A percentile compares a stretch with the other conserved stretches of the same genome.
These are phyloP conservation scores for Gracilaria vermiculophylla DNA, from an alignment of 23 red algal species.

Conservation along the genomic window DNA sequence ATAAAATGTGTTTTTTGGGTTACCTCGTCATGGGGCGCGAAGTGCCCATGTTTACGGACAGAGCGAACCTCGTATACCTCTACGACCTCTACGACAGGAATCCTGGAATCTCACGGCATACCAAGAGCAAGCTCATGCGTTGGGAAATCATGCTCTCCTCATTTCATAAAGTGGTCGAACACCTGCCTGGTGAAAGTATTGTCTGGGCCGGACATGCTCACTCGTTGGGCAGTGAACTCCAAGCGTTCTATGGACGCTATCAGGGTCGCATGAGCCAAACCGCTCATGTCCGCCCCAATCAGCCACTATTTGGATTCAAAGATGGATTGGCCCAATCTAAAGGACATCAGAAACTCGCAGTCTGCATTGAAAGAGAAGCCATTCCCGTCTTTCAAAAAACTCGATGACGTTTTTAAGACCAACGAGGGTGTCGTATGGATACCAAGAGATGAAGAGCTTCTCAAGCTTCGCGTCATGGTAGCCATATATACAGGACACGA, in stretches of 20 bases:
- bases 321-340: neutral
- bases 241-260: neutral
- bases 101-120: neutral
- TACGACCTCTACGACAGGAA: constrained; percentile 11
- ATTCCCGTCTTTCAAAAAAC: neutral
- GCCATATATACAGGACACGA: neutral
- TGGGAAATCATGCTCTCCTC: constrained; percentile 26
- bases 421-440: neutral
- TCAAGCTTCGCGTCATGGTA: neutral
- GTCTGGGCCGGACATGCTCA: neutral
- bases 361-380: neutral
- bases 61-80: neutral
- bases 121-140: constrained; percentile 2
- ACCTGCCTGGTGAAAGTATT: neutral
- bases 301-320: neutral
- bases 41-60: neutral
- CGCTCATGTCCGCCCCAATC: neutral
- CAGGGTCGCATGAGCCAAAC: neutral
- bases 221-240: neutral
- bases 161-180: neutral
- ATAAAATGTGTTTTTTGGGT: neutral
- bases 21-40: neutral
- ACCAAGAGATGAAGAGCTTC: neutral
- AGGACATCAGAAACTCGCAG: neutral
- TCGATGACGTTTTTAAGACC: neutral